These are phyloP conservation scores for Hemerocallis citrina DNA, from an alignment of 106 monocot genomes.

Conservation along the genomic window DNA sequence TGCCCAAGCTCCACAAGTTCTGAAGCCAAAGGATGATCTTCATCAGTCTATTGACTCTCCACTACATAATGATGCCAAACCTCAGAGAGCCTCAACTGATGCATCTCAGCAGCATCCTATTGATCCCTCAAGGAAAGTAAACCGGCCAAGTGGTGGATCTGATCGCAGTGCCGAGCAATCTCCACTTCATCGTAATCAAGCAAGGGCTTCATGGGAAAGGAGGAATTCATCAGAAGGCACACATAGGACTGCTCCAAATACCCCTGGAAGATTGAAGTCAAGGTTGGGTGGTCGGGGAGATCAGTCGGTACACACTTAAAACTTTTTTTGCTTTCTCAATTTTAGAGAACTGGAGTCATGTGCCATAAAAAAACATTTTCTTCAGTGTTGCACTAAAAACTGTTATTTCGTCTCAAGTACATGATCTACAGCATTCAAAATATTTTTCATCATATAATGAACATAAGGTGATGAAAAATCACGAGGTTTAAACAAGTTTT, in stretches of 20 bases:
- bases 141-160: slow-evolving; percentile 13
- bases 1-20: neutral
- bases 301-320: slow-evolving; percentile 30
- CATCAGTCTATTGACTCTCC: slow-evolving; percentile 1
- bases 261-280: slow-evolving; percentile 23
- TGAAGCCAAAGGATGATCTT: slow-evolving; percentile 1
- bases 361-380: too few relatives aligned
- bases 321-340: neutral
- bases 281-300: slow-evolving; percentile 26
- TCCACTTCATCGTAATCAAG: slow-evolving; percentile 46
- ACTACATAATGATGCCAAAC: neutral
- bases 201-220: slow-evolving; percentile 29
- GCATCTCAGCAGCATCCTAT: neutral
- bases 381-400: too few relatives aligned
- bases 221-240: slow-evolving; percentile 21
- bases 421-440: too few relatives aligned
- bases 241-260: slow-evolving; percentile 17
- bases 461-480: too few relatives aligned
- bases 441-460: too few relatives aligned
- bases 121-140: slow-evolving; percentile 9
- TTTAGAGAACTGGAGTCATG: too few relatives aligned
- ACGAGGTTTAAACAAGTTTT: too few relatives aligned
- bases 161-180: slow-evolving; percentile 43
- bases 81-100: neutral
- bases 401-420: too few relatives aligned